phyloP scores from a whole-genome alignment of 257 asterid species.

The Jacaranda mimosifolia region DNA sequence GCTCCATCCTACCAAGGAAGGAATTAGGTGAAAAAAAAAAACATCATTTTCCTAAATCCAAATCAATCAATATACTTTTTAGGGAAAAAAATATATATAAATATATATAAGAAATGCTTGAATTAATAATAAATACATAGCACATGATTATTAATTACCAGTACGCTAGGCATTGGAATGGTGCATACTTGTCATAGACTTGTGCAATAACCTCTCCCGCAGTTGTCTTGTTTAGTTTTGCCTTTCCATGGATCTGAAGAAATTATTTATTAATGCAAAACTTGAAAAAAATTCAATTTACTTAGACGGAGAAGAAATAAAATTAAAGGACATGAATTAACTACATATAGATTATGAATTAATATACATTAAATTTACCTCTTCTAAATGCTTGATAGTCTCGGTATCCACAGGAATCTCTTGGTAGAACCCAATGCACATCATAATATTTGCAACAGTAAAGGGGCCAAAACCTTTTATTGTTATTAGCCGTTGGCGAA shows the following conservation, averaged over 20 bases:
- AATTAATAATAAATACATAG: neutral
- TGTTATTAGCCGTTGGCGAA: neutral
- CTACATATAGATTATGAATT: too few species aligned
- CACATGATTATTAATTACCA: slow-evolving; percentile 43
- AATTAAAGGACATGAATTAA: too few species aligned
- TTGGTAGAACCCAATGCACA: slow-evolving; percentile 55
- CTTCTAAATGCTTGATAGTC: slow-evolving; percentile 50
- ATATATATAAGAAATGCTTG: too few species aligned
- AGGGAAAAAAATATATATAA: too few species aligned
- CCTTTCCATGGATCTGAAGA: slow-evolving; percentile 44
- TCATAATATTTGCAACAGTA: slow-evolving; percentile 48
- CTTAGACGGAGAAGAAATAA: too few species aligned
- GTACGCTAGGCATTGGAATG: slow-evolving; percentile 61
- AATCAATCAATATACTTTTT: too few species aligned
- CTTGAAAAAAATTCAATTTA: neutral
- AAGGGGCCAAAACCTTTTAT: slow-evolving; percentile 54
- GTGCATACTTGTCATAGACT: slow-evolving; percentile 52
- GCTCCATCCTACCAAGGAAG: slow-evolving; percentile 45
- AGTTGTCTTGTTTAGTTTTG: neutral
- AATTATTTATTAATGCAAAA: neutral
- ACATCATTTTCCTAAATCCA: too few species aligned
- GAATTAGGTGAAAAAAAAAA: too few species aligned
- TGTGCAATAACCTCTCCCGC: slow-evolving; percentile 20
- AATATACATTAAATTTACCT: slow-evolving; percentile 32
- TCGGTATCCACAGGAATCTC: slow-evolving; percentile 55